Percentiles rank a stretch among this genome's conserved stretches.
Evolutionary conservation across 2,329 filamentous ascomycete species (phyloP).

Genomic region (Talaromyces marneffei): DNA sequence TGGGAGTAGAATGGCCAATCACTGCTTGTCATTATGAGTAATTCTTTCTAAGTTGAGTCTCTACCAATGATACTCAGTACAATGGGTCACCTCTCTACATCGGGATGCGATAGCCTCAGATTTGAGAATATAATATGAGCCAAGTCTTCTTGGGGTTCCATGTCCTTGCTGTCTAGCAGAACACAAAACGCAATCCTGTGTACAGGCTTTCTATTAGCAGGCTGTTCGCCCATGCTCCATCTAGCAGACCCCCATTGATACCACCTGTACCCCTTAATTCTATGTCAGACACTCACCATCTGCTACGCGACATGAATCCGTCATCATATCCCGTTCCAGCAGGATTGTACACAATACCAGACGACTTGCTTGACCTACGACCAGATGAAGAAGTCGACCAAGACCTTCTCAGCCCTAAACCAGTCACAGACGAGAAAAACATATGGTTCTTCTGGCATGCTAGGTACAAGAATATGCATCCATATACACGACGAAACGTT

Average conservation of each 20-base stretch:
- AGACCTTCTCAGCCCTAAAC: conserved; percentile 36
- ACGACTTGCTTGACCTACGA: conserved; percentile 40
- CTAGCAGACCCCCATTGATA: neutral
- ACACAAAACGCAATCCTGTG: neutral
- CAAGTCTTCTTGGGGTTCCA: neutral
- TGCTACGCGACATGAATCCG: neutral
- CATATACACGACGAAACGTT: conserved; percentile 50
- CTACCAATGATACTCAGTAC: neutral
- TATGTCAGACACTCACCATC: neutral
- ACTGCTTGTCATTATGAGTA: neutral
- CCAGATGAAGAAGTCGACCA: conserved; percentile 44
- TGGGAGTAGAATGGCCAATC: neutral
- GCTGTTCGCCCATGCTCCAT: neutral
- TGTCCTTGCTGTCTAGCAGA: neutral
- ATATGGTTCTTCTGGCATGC: conserved; percentile 56
- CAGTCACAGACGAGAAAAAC: conserved; percentile 45
- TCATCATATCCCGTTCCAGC: conserved; percentile 23
- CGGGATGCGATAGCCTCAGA: neutral
- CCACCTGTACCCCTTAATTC: neutral
- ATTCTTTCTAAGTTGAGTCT: neutral
- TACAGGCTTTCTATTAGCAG: neutral
- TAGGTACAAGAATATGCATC: conserved; percentile 46
- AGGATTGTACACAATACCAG: conserved; percentile 41
- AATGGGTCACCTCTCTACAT: neutral
- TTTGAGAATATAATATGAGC: neutral